These are phyloP conservation scores for Akanthomyces lecanii DNA, from an alignment of 2,329 filamentous ascomycete genomes.

Conservation along the genomic window DNA sequence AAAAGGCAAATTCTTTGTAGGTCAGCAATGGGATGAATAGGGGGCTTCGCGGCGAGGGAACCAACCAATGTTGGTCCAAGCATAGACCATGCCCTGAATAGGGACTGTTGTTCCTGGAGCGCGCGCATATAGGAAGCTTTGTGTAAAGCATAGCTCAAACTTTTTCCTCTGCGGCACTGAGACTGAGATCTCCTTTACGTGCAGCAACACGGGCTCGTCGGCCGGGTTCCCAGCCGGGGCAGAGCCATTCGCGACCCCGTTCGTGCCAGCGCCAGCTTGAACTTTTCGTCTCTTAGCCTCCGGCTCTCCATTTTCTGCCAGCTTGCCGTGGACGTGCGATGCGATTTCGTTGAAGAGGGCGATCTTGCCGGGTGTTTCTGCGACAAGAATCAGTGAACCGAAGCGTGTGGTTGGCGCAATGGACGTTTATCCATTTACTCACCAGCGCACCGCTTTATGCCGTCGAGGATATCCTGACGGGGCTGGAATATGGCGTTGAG, in stretches of 20 bases:
- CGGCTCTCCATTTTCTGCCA: conserved; percentile 40
- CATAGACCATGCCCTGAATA: conserved; percentile 51
- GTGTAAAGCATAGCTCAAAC: conserved; percentile 60
- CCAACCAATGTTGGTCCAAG: conserved; percentile 60
- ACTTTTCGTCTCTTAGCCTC: conserved; percentile 51
- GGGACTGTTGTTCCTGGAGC: conserved; percentile 48
- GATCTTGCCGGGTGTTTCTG: conserved; percentile 48
- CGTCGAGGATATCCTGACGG: conserved; percentile 52
- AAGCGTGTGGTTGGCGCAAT: background rate
- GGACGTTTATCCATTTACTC: conserved; percentile 21
- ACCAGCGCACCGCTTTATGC: conserved; percentile 52
- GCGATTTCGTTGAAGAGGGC: conserved; percentile 55
- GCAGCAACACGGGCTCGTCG: conserved; percentile 51
- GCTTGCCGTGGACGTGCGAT: conserved; percentile 44
- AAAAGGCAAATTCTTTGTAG: conserved; percentile 55
- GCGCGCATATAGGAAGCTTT: conserved; percentile 54
- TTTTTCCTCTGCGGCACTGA: conserved; percentile 65
- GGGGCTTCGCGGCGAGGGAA: conserved; percentile 17
- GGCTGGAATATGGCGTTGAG: conserved; percentile 50
- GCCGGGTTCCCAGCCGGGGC: conserved; percentile 35
- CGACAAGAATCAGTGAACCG: background rate
- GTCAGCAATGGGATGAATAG: background rate
- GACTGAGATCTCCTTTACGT: conserved; percentile 64
- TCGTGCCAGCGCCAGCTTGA: conserved; percentile 33
- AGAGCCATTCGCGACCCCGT: conserved; percentile 20